A percentile compares a stretch with the other conserved stretches of the same genome.
These are phyloP conservation scores for Sphagnum contortum DNA, from an alignment of 225 moss, liverwort and hornwort species.

Conservation along the genomic window DNA sequence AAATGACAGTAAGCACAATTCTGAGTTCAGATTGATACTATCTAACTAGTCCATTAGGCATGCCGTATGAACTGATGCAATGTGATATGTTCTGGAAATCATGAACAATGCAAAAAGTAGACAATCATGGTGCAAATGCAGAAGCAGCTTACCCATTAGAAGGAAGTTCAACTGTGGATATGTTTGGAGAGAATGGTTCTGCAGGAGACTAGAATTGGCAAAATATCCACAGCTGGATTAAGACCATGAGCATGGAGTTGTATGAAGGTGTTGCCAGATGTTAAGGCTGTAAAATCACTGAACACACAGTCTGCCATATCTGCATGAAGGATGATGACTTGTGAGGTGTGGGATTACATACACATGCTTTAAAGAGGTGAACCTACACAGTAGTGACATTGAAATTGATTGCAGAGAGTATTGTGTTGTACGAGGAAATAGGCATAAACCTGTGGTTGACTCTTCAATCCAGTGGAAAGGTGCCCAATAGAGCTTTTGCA, in stretches of 20 bases:
- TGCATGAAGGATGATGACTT: slow-evolving; percentile 22
- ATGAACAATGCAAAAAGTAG: no score
- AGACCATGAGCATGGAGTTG: slow-evolving; percentile 55
- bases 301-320: slow-evolving; percentile 83
- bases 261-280: slow-evolving; percentile 64
- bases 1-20: no score
- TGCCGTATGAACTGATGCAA: no score
- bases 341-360: slow-evolving; percentile 15
- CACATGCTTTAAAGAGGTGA: slow-evolving; percentile 15
- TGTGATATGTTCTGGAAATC: no score
- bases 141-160: slow-evolving; percentile 29
- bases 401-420: no score
- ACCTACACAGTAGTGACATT: no score
- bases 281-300: slow-evolving; percentile 76
- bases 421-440: background rate
- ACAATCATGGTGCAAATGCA: no score
- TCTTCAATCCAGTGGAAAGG: slow-evolving; percentile 97
- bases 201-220: slow-evolving; percentile 32
- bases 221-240: slow-evolving; percentile 74
- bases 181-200: slow-evolving; percentile 3
- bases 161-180: slow-evolving; percentile 17
- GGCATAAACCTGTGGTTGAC: slow-evolving; percentile 63
- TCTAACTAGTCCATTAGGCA: no score
- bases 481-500: slow-evolving; percentile 80
- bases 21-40: no score